phyloP scores from a whole-genome alignment of 257 asterid genomes.

The Solanum megistacrolobum region DNA sequence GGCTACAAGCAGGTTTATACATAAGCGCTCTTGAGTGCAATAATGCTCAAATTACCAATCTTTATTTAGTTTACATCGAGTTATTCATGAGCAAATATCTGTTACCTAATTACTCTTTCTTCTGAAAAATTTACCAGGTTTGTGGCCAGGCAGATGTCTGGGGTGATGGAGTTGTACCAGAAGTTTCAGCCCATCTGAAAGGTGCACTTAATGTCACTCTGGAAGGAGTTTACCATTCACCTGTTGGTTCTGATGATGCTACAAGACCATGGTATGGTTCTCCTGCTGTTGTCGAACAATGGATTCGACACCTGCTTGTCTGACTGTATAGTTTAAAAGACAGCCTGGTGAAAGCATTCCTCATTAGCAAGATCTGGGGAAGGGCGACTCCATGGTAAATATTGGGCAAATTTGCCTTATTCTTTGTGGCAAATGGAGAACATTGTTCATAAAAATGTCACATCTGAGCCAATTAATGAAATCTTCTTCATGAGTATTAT shows the following conservation, averaged over 20 bases:
- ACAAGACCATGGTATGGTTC: slow-evolving; percentile 92
- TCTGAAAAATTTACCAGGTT: slow-evolving; percentile 32
- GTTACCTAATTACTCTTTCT: not conserved
- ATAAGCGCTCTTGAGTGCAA: not conserved
- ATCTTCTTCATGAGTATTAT: not conserved
- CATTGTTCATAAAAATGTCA: not conserved
- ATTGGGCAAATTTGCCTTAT: slow-evolving; percentile 8
- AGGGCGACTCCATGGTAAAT: not conserved
- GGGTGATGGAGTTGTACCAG: slow-evolving; percentile 96
- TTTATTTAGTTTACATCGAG: not conserved
- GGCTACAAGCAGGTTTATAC: slow-evolving; percentile 82
- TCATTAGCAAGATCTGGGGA: not conserved
- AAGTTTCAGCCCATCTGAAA: slow-evolving; percentile 76
- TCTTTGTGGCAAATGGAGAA: not conserved
- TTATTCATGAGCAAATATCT: not conserved
- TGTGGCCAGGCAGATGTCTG: slow-evolving; percentile 89
- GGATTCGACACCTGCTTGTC: slow-evolving; percentile 74
- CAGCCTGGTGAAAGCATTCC: not conserved
- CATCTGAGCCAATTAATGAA: not conserved
- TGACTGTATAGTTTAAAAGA: slow-evolving; percentile 7
- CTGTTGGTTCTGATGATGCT: slow-evolving; percentile 70
- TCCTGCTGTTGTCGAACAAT: slow-evolving; percentile 61
- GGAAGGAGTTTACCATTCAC: slow-evolving; percentile 81
- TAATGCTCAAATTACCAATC: not conserved
- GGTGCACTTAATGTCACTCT: slow-evolving; percentile 73